Evolutionary conservation across 805 yeast genomes (phyloP), one percentile per base, ranked within the genome.

Genomic region (Ogataea angusta): DNA sequence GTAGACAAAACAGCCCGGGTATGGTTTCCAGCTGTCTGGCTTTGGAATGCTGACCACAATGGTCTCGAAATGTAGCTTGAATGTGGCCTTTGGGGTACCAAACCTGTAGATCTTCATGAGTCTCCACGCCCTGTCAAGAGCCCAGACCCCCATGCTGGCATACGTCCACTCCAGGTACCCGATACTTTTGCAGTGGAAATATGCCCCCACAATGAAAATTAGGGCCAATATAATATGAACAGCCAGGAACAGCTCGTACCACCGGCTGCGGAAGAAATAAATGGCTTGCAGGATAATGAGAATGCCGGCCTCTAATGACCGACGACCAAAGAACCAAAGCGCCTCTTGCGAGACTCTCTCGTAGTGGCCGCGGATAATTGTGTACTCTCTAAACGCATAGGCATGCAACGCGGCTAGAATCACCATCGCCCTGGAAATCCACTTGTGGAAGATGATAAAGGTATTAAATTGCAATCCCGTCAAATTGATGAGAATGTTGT

Each of bases 1-100:
- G 47, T 73, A 80, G 7, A 75, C 75, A 57, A 74, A 80, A 24
- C 80, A 80, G 3, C 85, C 85, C 0, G 83, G 81, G 30, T 61
- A 57, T 3, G 70, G 62, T 4, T 60, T 56, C 76, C 80, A 79
- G 15, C 60, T 48, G 1, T 52, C 49, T 0, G 81, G 78, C 17
- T 66, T 67, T 2, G 73, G 72, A 3, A 78, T 48, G n/a, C 46
- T 47, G 30, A 51, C 41, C 41, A 45, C 50, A 27, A 52, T 50
- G 22, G 52, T 38, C 41, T 50, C 59, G 22, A 34, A 36, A 2
- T 46, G 22, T 5, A 57, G 44, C 33, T 38, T 45, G 39, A 51
- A 45, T 10, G 30, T 30, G 2, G 60, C 56, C 4, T 26, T 38
- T 9, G 45, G 44, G 15, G 42, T 13, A 50, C 73, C 52, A 63